Percentiles rank a stretch among this genome's conserved stretches.
Conservation (phyloP, 129 eudicot genomes). For the Pittosporum tobira region DNA sequence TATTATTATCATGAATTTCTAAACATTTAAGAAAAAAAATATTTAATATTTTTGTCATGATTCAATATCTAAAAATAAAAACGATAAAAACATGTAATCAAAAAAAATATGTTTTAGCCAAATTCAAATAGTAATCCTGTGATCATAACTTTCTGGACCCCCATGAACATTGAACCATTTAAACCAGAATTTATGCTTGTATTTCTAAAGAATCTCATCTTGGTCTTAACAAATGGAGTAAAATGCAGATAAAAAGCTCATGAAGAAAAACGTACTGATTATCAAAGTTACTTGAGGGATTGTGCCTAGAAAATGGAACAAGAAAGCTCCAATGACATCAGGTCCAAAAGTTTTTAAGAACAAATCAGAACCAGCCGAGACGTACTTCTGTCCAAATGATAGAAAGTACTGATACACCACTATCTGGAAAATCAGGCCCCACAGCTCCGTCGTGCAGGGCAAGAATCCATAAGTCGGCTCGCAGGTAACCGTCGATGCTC, state of each 20-base stretch:
- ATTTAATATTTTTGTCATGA: too few species aligned
- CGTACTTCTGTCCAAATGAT: conserved; percentile 44
- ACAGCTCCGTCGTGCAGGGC: conserved; percentile 55
- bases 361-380: conserved; percentile 41
- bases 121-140: too few species aligned
- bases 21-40: too few species aligned
- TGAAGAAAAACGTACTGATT: conserved; percentile 41
- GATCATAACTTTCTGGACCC: too few species aligned
- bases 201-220: too few species aligned
- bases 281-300: conserved; percentile 43
- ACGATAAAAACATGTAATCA: too few species aligned
- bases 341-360: conserved; percentile 52
- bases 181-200: too few species aligned
- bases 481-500: conserved; percentile 35
- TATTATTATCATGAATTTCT: too few species aligned
- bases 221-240: too few species aligned
- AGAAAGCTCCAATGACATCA: conserved; percentile 50
- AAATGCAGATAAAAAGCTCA: neutral
- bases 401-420: conserved; percentile 50
- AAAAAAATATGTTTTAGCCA: too few species aligned
- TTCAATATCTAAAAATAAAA: too few species aligned
- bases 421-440: conserved; percentile 51
- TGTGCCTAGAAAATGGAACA: conserved; percentile 54
- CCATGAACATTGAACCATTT: too few species aligned
- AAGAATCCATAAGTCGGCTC: conserved; percentile 58